Conservation (phyloP, 2,329 filamentous ascomycete genomes). For the Paraconiothyrium sp. region DNA sequence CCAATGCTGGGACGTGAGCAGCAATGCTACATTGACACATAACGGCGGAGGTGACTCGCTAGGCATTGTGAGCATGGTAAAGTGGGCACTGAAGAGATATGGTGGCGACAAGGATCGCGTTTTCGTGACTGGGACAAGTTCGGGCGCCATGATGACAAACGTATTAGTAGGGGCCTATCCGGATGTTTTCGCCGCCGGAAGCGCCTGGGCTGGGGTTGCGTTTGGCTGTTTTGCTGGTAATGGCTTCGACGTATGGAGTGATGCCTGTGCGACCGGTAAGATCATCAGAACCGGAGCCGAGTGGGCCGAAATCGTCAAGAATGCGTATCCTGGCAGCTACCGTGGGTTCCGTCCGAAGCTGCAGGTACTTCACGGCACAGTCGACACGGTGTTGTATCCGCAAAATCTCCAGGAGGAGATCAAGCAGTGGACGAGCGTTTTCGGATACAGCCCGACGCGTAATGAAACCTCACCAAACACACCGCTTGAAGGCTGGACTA, state of each 20-base stretch:
- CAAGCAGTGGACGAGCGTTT: slow-evolving; percentile 47
- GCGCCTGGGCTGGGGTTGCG: slow-evolving; percentile 46
- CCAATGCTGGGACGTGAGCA: slow-evolving; percentile 49
- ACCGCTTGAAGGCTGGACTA: slow-evolving; percentile 44
- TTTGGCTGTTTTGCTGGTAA: slow-evolving; percentile 48
- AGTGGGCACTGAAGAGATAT: slow-evolving; percentile 41
- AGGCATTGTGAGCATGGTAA: slow-evolving; percentile 46
- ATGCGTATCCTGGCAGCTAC: slow-evolving; percentile 44
- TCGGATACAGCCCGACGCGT: slow-evolving; percentile 35
- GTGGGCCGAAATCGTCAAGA: slow-evolving; percentile 41
- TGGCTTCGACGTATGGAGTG: slow-evolving; percentile 44
- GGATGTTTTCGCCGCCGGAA: slow-evolving; percentile 47
- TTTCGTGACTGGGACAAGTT: slow-evolving; percentile 47
- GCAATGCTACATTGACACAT: slow-evolving; percentile 43
- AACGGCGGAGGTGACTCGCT: slow-evolving; percentile 46
- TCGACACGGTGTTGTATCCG: slow-evolving; percentile 38
- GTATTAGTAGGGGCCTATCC: slow-evolving; percentile 46
- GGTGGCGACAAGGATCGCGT: slow-evolving; percentile 39
- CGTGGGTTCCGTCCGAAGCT: slow-evolving; percentile 43
- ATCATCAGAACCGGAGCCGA: slow-evolving; percentile 42
- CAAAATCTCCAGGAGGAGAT: slow-evolving; percentile 47
- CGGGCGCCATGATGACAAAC: slow-evolving; percentile 50
- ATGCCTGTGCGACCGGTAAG: slow-evolving; percentile 42
- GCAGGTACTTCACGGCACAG: slow-evolving; percentile 42
- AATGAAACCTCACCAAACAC: slow-evolving; percentile 35